Base-by-base conservation (phyloP, 2,329 filamentous ascomycete genomes). In the Calonectria pauciramosa region DNA sequence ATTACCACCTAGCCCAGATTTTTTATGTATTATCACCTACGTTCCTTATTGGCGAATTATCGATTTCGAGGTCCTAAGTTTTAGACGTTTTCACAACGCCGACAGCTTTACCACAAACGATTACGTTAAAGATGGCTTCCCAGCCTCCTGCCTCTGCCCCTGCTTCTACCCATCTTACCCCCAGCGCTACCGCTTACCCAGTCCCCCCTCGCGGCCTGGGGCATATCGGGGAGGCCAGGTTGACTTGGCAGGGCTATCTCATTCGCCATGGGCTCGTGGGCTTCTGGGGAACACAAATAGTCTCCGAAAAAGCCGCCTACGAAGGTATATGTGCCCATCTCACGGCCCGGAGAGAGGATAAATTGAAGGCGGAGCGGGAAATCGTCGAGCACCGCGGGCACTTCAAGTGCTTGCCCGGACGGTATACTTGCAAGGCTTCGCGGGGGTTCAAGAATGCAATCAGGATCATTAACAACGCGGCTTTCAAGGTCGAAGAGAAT, bases 331-430 rank as follows among this genome's bases (percentile, higher is more conserved):
- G 14, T 20, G 36, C 38, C 23, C 51, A 10, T 32, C 23, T 49
- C 3, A 4, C 9, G 16, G 51, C 49, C 28, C 11, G 28, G 10
- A 38, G 51, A 20, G 20, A 34, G 9, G 47, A 20, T 36, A 6
- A 34, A 8, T 30, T 7, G 18, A n/a, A 8, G 9, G 23, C 8
- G 4, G 68, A 70, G 47, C 32, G 32, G 11, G 59, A 52, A 20
- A 64, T 70, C 23, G 18, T 70, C 68, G 59, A 64, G 23, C 44
- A 70, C 4, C 32, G 68, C 20, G 59, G 23, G 8, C 65, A 26
- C 56, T 70, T 60, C 44, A 54, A 32, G 14, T 10, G 4, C 26
- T 18, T 36, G 1, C 47, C 59, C 5, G 32, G 70, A 4, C 11
- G 44, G 20, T 16, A 47, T 18, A 3, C 20, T 30, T 4, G 20